Percentiles rank a stretch among this genome's conserved stretches.
Conservation (phyloP, 345 rosid species). For the Populus tremula region DNA sequence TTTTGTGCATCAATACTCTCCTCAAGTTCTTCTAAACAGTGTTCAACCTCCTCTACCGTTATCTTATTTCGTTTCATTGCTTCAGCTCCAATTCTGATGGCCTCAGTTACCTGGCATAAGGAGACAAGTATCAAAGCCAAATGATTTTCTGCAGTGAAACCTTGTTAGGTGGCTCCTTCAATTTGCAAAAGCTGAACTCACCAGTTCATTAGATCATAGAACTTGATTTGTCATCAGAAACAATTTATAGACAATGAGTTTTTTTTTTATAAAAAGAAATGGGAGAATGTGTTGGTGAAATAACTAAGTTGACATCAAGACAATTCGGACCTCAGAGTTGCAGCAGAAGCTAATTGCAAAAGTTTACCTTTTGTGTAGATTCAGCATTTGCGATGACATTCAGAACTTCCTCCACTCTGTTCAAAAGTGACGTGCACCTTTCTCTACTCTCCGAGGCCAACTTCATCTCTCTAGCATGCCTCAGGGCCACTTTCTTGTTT, state of each 20-base stretch:
- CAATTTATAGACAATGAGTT: neutral
- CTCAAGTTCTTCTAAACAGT: constrained; percentile 68
- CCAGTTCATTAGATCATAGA: neutral
- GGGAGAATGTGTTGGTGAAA: neutral
- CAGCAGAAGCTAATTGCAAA: neutral
- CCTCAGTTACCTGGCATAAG: constrained; percentile 68
- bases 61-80: constrained; percentile 64
- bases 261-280: neutral
- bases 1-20: constrained; percentile 67
- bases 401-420: constrained; percentile 80
- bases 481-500: constrained; percentile 67
- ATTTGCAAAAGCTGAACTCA: neutral
- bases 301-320: neutral
- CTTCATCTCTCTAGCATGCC: constrained; percentile 70
- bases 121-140: neutral
- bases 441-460: constrained; percentile 64
- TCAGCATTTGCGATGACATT: constrained; percentile 59
- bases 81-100: constrained; percentile 72
- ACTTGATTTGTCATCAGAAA: neutral
- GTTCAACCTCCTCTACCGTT: constrained; percentile 73
- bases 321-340: neutral
- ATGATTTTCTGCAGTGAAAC: neutral
- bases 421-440: constrained; percentile 64
- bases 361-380: constrained; percentile 65
- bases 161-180: neutral